These are phyloP conservation scores for Colletotrichum brevisporum DNA, from an alignment of 2,329 filamentous ascomycete genomes.

Conservation along the genomic window DNA sequence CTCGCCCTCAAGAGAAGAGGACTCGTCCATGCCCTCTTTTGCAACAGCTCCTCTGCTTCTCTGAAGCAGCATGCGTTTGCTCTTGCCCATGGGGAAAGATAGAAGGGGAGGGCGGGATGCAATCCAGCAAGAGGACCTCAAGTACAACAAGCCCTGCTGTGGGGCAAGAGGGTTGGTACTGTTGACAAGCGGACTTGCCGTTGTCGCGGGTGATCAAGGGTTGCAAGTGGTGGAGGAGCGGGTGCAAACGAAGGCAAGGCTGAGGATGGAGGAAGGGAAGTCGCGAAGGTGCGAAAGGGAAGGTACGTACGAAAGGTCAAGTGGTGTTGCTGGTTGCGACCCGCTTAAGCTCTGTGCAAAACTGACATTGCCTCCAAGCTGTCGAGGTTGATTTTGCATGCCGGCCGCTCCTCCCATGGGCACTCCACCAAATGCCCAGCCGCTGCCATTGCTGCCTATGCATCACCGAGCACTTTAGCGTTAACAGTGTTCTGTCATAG, in stretches of 20 bases:
- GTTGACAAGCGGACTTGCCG: neutral
- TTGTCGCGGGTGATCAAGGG: conserved; percentile 1
- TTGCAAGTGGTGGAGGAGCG: neutral
- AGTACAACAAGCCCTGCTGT: too few species aligned
- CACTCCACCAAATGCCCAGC: conserved; percentile 75
- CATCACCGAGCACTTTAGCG: conserved; percentile 39
- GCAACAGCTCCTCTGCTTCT: conserved; percentile 24
- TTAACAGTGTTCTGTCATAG: conserved; percentile 42
- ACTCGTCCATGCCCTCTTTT: conserved; percentile 24
- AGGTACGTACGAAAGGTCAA: conserved; percentile 75
- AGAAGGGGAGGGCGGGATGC: neutral
- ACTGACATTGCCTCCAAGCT: conserved; percentile 72
- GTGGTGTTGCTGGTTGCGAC: conserved; percentile 72
- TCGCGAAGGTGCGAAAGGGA: conserved; percentile 23
- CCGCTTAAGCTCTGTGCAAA: conserved; percentile 77
- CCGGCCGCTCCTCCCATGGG: conserved; percentile 69
- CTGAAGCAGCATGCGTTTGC: conserved; percentile 35
- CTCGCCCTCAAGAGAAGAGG: conserved; percentile 9
- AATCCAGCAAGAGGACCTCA: neutral
- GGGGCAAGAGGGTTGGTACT: neutral
- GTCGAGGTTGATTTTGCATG: conserved; percentile 66
- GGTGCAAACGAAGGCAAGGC: neutral
- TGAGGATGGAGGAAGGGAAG: conserved; percentile 7
- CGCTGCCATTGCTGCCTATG: conserved; percentile 65
- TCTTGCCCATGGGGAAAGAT: conserved; percentile 23